These are phyloP conservation scores for Zostera marina DNA, from an alignment of 116 monocot genomes.

Conservation along the genomic window DNA sequence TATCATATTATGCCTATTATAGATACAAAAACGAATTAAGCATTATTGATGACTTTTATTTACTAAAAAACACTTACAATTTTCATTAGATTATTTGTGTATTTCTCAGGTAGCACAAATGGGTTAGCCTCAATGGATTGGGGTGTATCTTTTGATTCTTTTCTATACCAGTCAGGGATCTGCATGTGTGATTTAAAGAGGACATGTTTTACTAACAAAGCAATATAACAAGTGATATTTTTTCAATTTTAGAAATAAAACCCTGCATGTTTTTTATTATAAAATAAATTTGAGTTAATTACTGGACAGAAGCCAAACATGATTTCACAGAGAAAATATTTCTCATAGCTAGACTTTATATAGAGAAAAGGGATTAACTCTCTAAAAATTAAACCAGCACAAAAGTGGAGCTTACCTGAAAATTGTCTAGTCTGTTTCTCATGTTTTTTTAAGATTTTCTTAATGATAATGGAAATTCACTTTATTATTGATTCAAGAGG, in stretches of 20 bases:
- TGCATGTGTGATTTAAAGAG: slow-evolving; percentile 18
- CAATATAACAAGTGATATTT: not conserved
- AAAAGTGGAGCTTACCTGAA: not conserved
- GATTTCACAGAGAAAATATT: too few species aligned
- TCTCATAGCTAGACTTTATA: too few species aligned
- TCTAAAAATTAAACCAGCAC: too few species aligned
- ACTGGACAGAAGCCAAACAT: too few species aligned
- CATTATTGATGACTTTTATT: not conserved
- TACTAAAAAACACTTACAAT: slow-evolving; percentile 25
- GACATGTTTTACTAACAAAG: not conserved
- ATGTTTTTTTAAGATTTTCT: not conserved
- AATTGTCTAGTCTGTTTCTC: not conserved
- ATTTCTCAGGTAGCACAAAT: slow-evolving; percentile 57
- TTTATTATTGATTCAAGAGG: not conserved
- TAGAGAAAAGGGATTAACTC: too few species aligned
- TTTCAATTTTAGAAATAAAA: not conserved
- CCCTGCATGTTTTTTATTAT: not conserved
- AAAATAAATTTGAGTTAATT: not conserved
- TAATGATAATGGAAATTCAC: not conserved
- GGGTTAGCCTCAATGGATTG: slow-evolving; percentile 44
- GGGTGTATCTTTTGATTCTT: slow-evolving; percentile 16
- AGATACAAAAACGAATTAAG: slow-evolving; percentile 1
- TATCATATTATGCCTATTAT: not conserved
- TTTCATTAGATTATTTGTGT: slow-evolving; percentile 34
- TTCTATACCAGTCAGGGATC: slow-evolving; percentile 61